Conservation (phyloP, 805 yeast genomes). For the Starmerella ratchasimensis region DNA sequence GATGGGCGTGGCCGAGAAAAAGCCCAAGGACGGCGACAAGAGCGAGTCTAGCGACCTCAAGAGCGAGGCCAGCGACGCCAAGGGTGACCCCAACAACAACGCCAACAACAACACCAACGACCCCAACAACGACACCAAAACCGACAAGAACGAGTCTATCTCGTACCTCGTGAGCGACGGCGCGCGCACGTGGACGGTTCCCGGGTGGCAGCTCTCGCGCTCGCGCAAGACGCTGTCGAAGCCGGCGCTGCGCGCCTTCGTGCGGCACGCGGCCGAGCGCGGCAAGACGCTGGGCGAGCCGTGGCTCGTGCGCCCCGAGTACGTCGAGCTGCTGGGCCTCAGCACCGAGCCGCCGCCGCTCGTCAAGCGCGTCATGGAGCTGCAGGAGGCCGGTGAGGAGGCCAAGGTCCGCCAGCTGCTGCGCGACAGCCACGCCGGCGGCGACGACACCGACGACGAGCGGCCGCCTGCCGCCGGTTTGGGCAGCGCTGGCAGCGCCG, state of each 20-base stretch:
- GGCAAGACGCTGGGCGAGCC: slow-evolving; percentile 85
- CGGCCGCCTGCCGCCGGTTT: not conserved
- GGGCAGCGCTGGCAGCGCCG: no score
- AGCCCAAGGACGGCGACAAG: no score
- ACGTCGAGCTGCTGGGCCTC: slow-evolving; percentile 56
- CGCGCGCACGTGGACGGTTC: no score
- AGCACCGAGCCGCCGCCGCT: slow-evolving; percentile 14
- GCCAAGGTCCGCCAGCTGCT: not conserved
- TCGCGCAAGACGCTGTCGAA: slow-evolving; percentile 83
- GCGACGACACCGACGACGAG: not conserved
- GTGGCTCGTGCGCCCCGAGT: slow-evolving; percentile 78
- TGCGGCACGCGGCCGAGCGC: slow-evolving; percentile 63
- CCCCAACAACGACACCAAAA: slow-evolving; percentile 6
- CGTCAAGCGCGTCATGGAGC: slow-evolving; percentile 3
- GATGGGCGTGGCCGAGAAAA: not conserved
- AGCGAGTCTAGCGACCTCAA: no score
- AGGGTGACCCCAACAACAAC: no score
- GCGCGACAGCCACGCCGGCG: not conserved
- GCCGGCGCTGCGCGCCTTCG: slow-evolving; percentile 75
- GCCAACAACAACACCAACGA: no score
- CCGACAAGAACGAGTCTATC: no score
- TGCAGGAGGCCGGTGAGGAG: slow-evolving; percentile 6
- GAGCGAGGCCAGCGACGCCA: no score
- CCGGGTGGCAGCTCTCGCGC: no score
- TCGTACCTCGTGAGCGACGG: slow-evolving; percentile 10